phyloP scores from a whole-genome alignment of 345 rosid species.

The Pugionium dolabratum region DNA sequence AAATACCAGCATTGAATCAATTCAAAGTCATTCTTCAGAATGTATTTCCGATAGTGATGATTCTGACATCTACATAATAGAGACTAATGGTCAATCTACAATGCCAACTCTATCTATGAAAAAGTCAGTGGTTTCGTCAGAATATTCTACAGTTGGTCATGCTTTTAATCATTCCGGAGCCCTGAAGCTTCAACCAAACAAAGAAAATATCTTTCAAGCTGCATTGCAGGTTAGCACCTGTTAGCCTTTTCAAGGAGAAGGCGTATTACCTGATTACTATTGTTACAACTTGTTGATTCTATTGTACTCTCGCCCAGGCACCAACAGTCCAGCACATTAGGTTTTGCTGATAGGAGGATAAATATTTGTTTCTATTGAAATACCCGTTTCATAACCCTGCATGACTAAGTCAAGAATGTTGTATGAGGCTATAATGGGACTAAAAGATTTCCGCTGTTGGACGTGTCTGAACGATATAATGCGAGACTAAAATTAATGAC shows the following conservation, averaged over 20 bases:
- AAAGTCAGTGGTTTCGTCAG: slow-evolving; percentile 37
- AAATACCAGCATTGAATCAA: slow-evolving; percentile 64
- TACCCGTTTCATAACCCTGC: slow-evolving; percentile 4
- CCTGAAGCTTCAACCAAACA: slow-evolving; percentile 50
- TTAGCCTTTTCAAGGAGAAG: slow-evolving; percentile 1
- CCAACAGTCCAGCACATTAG: background rate
- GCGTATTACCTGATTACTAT: too few relatives aligned
- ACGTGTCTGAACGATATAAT: slow-evolving; percentile 1
- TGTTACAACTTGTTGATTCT: background rate
- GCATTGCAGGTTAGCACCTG: slow-evolving; percentile 74
- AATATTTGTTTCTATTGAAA: background rate
- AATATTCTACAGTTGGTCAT: slow-evolving; percentile 36
- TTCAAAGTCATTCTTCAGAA: slow-evolving; percentile 63
- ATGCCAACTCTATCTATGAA: slow-evolving; percentile 37
- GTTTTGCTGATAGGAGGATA: background rate
- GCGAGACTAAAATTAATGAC: slow-evolving; percentile 3
- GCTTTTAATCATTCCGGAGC: slow-evolving; percentile 43
- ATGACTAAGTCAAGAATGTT: slow-evolving; percentile 18
- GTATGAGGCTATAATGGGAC: slow-evolving; percentile 10
- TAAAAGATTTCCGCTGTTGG: slow-evolving; percentile 14
- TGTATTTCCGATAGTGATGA: slow-evolving; percentile 63
- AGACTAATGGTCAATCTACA: slow-evolving; percentile 66
- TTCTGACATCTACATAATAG: slow-evolving; percentile 75
- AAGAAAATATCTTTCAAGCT: slow-evolving; percentile 56
- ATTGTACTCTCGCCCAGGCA: background rate